Conservation (phyloP, 2,329 filamentous ascomycete species). For the Stemphylium vesicarium region DNA sequence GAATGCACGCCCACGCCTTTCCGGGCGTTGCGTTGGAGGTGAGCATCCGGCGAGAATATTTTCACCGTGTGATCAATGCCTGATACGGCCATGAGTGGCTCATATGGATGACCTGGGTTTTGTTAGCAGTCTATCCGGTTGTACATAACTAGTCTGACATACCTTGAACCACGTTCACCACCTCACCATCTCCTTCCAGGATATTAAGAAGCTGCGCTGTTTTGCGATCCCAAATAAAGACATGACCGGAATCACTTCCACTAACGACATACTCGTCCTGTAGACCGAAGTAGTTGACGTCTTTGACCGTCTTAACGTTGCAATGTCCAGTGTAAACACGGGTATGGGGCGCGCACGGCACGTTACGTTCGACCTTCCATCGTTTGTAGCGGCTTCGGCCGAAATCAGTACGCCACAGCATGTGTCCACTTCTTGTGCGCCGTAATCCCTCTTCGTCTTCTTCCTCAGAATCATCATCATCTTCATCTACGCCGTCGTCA, state of each 20-base stretch:
- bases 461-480: slow-evolving; percentile 39
- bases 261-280: slow-evolving; percentile 73
- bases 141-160: slow-evolving; percentile 5
- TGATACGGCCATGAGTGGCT: slow-evolving; percentile 69
- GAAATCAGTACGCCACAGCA: slow-evolving; percentile 58
- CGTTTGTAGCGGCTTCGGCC: slow-evolving; percentile 53
- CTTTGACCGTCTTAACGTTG: slow-evolving; percentile 71
- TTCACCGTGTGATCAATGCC: slow-evolving; percentile 74
- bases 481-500: slow-evolving; percentile 41
- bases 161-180: slow-evolving; percentile 74
- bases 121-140: slow-evolving; percentile 14
- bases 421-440: slow-evolving; percentile 47
- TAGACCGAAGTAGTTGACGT: slow-evolving; percentile 71
- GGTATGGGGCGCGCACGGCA: slow-evolving; percentile 63
- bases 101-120: slow-evolving; percentile 65
- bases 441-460: slow-evolving; percentile 41
- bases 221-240: slow-evolving; percentile 74
- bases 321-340: slow-evolving; percentile 68
- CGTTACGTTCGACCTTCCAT: slow-evolving; percentile 60
- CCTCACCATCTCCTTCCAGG: slow-evolving; percentile 69
- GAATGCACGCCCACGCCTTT: slow-evolving; percentile 64
- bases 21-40: slow-evolving; percentile 63
- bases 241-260: slow-evolving; percentile 69
- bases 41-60: slow-evolving; percentile 68
- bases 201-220: slow-evolving; percentile 68